Base-by-base conservation (phyloP, 208 protist genomes). In the Acanthamoeba sp. region DNA sequence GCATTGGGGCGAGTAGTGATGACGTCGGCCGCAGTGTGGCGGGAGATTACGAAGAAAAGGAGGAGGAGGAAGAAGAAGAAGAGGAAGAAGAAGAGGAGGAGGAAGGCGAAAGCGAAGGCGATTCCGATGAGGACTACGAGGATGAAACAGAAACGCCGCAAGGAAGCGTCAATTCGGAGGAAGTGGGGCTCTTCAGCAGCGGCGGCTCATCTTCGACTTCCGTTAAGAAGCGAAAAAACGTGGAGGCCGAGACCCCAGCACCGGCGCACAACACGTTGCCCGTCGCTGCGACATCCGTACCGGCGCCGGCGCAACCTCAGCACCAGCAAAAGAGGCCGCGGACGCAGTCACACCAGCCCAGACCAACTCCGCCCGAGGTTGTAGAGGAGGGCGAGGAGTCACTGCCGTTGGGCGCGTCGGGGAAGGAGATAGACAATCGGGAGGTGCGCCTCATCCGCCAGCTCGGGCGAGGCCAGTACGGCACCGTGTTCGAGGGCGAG, bases 371-470 rank as follows among this genome's bases (percentile, higher is more conserved):
- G 55, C 55, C 55, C 55, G 55, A 62, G 12, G 12, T 5, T 5
- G 22, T 62, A 5, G 55, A 5, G 12, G 22, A 16, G 20, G 55
- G 22, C 5, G 55, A 62, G 10, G 55, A 62, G 20, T 62, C 55
- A 62, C 55, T 62, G 2, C 22, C 22, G 3, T 18, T 62, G 55
- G 22, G 55, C 55, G 55, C 55, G 20, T 62, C 55, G 55, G 55
- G 55, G 20, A 62, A 62, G 66, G 78, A 87, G n/a, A 87, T 87
- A 14, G 78, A 87, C n/a, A 29, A 48, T 7, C 16, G 48, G n/a
- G 78, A 87, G 40, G 32, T 87, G n/a, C 34, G 32, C 40, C 34
- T 57, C 40, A 87, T 87, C 22, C n/a, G 48, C 24, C 22, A 87
- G n/a, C 78, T 87, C 38, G 78, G 78, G 14, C n/a, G 42, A 12